Base-by-base conservation (phyloP, 345 rosid genomes). In the Microcos paniculata region DNA sequence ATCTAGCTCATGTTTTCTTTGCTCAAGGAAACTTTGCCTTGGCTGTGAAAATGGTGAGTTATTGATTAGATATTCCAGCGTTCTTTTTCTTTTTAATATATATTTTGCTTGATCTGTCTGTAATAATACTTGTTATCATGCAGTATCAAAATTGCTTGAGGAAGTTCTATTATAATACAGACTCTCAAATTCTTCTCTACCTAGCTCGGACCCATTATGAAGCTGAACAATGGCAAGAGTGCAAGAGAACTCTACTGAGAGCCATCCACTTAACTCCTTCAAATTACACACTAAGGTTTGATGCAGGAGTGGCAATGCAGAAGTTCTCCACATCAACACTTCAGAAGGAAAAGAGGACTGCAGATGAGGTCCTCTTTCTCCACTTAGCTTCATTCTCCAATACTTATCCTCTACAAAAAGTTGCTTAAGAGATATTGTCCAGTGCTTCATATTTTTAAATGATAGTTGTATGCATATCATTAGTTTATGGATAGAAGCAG, bases 141-240 rank as follows among this genome's bases (percentile, higher is more conserved):
- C 95, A 96, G 99, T 96, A 93, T 84, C 97, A 96, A 82, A 96
- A 96, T 85, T 93, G 98, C 90, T 80, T 96, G 90, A 85, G 92
- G 91, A 96, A 96, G 86, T 96, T 93, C 82, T 90, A 85, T 77
- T 58, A 86, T 79, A 90, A 89, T 82, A 96, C 98, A 53, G 98
- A 96, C 81, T 89, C 92, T 69, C 98, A 93, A 80, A 88, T 90
- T 83, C 96, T 89, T 85, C 96, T 96, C 58, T 93, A 96, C 84
- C 70, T 96, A 73, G 99, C 99, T 46, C 94, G 98, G 71, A 96
- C 96, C 53, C 92, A 93, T 85, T 93, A 93, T 85, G 99, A 96
- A 89, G 99, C 99, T 79, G 99, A 96, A 84, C 96, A 96, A 76
- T 96, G 99, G 99, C 99, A 93, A 88, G 99, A 96, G 70, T 96